Base-by-base conservation (phyloP, 129 eudicot genomes). In the Ambrosia trifida region DNA sequence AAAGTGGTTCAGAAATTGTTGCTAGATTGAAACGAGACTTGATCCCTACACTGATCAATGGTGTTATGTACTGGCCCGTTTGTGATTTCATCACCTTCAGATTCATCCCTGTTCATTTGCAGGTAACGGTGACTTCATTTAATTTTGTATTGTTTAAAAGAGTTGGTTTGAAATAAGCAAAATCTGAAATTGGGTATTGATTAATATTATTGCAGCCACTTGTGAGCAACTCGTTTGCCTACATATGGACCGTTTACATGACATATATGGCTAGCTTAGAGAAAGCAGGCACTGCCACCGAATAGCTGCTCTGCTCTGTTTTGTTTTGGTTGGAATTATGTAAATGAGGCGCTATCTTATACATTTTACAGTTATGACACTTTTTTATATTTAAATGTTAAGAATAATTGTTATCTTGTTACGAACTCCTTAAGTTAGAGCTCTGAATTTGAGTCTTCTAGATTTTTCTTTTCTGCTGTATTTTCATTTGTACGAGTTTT, bases 31-130 rank as follows among this genome's bases (percentile, higher is more conserved):
- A 80, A 72, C 85, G 99, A 33, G 99, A 95, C 67, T 68, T 90
- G 78, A 35, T 90, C 14, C 97, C 99, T 11, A 95, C 99, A 43
- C 32, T 90, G 86, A 77, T 88, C 13, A 90, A 68, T 76, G 99
- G 99, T 53, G 78, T 85, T 60, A 90, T 95, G 96, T 90, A 88
- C 77, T 90, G 99, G 99, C 99, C 99, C 0, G 0, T 88, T 6
- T 95, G 99, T 81, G 99, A 95, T 84, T 95, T 95, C 61, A 70
- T 95, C 68, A 95, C 99, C 40, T 95, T 95, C 85, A 88, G 81
- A 85, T 90, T 90, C 77, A 63, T 90, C 72, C 97, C 97, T 31
- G 99, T 95, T 72, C 94, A 95, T 77, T 84, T 95, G 60, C 97
- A 95, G 99, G 97, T 88, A 75, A 20, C 31, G 28, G 28, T 24